Evolutionary conservation across 1,284 basidiomycete species (phyloP).

Genomic region (Farysia itapuensis): DNA sequence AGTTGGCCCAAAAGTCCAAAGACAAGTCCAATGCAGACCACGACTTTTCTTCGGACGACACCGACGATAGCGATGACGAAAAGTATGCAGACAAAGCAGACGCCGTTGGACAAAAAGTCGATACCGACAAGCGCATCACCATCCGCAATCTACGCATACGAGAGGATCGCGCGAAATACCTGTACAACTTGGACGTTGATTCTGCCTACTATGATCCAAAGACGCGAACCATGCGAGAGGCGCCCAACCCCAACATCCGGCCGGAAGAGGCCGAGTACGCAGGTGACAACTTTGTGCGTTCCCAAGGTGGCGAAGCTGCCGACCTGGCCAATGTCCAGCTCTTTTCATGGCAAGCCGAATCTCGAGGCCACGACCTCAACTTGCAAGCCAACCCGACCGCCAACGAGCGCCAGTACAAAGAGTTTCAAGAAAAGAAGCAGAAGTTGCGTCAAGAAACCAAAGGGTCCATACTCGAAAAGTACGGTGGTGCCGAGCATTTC

Average conservation of each 20-base stretch:
- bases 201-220: constrained; percentile 99
- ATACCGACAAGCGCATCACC: constrained; percentile 96
- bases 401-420: constrained; percentile 82
- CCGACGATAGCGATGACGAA: constrained; percentile 55
- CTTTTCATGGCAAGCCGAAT: constrained; percentile 95
- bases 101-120: constrained; percentile 94
- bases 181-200: constrained; percentile 91
- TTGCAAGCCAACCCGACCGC: constrained; percentile 93
- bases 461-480: constrained; percentile 66
- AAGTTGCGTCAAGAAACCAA: constrained; percentile 83
- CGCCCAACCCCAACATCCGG: constrained; percentile 74
- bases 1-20: constrained; percentile 72
- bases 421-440: constrained; percentile 90
- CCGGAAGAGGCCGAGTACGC: constrained; percentile 88
- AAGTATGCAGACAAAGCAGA: constrained; percentile 92
- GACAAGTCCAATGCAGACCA: constrained; percentile 14
- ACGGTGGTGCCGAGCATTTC: constrained; percentile 92
- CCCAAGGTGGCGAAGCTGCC: constrained; percentile 78
- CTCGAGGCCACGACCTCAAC: constrained; percentile 90
- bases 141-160: constrained; percentile 97
- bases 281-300: constrained; percentile 92
- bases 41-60: constrained; percentile 84
- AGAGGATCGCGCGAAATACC: constrained; percentile 98
- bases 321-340: constrained; percentile 88
- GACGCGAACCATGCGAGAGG: constrained; percentile 98